These are phyloP conservation scores for Rubus idaeus DNA, from an alignment of 306 rosid genomes.

Conservation along the genomic window DNA sequence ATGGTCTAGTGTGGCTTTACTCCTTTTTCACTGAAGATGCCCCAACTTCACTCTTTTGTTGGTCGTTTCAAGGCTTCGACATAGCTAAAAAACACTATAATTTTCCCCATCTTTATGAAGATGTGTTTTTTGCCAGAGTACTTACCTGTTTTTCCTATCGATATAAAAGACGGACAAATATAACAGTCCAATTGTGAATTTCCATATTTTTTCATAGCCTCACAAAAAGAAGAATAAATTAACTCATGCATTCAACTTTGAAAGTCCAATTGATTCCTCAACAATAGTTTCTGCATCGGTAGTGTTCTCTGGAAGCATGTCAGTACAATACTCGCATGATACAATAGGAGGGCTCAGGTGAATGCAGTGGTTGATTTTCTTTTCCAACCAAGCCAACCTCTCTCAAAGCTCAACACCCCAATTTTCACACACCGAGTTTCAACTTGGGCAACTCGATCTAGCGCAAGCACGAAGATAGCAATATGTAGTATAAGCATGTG, in stretches of 20 bases:
- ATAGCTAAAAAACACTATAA: no score
- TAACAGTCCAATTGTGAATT: no score
- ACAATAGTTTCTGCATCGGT: background rate
- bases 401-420: slow-evolving; percentile 72
- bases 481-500: slow-evolving; percentile 86
- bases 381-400: slow-evolving; percentile 61
- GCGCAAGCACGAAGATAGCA: slow-evolving; percentile 86
- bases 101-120: no score
- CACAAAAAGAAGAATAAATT: background rate
- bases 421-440: slow-evolving; percentile 69
- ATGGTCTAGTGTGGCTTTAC: no score
- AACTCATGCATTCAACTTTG: background rate
- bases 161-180: no score
- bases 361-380: slow-evolving; percentile 34
- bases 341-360: slow-evolving; percentile 39
- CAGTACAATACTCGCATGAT: slow-evolving; percentile 63
- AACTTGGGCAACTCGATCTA: slow-evolving; percentile 60
- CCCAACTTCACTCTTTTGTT: no score
- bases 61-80: no score
- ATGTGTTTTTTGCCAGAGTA: no score
- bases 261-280: slow-evolving; percentile 1
- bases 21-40: no score
- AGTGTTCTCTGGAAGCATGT: no score
- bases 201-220: background rate
- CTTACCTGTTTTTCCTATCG: no score